A percentile compares a stretch with the other conserved stretches of the same genome.
Evolutionary conservation across 2,329 filamentous ascomycete species (phyloP).

Genomic region (Clarireedia paspali): DNA sequence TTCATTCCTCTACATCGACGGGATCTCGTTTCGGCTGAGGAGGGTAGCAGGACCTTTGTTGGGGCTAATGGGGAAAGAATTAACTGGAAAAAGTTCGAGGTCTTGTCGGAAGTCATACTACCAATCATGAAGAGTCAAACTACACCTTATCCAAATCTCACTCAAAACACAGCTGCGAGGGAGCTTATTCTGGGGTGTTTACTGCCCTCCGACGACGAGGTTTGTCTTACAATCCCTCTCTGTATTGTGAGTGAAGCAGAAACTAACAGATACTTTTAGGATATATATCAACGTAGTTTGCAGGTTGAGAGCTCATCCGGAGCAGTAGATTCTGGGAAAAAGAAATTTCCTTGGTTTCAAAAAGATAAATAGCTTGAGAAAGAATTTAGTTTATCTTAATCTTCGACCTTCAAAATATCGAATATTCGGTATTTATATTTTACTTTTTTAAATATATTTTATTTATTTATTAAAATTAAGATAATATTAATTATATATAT

Average conservation of each 20-base stretch:
- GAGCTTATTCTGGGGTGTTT: constrained; percentile 75
- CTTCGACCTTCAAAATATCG: neutral
- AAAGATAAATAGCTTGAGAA: constrained; percentile 17
- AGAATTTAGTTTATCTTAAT: neutral
- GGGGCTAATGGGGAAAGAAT: constrained; percentile 66
- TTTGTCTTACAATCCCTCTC: constrained; percentile 38
- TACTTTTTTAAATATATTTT: neutral
- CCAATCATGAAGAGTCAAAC: constrained; percentile 89
- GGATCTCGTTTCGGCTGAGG: constrained; percentile 85
- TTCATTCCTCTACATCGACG: constrained; percentile 85
- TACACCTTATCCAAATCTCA: constrained; percentile 67
- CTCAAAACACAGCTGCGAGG: constrained; percentile 60
- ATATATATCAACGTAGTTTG: constrained; percentile 56
- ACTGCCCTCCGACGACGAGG: constrained; percentile 81
- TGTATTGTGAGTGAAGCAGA: neutral
- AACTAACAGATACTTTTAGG: constrained; percentile 33
- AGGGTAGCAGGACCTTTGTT: constrained; percentile 86
- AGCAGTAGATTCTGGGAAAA: constrained; percentile 45
- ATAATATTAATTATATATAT: too few relatives aligned
- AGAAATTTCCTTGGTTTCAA: constrained; percentile 59
- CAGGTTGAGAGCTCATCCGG: constrained; percentile 47
- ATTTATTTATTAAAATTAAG: too few relatives aligned
- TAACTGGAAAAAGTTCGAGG: constrained; percentile 98
- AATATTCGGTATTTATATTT: neutral
- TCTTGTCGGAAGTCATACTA: constrained; percentile 85